phyloP scores from a whole-genome alignment of 306 rosid genomes.

The Ammopiptanthus mongolicus region DNA sequence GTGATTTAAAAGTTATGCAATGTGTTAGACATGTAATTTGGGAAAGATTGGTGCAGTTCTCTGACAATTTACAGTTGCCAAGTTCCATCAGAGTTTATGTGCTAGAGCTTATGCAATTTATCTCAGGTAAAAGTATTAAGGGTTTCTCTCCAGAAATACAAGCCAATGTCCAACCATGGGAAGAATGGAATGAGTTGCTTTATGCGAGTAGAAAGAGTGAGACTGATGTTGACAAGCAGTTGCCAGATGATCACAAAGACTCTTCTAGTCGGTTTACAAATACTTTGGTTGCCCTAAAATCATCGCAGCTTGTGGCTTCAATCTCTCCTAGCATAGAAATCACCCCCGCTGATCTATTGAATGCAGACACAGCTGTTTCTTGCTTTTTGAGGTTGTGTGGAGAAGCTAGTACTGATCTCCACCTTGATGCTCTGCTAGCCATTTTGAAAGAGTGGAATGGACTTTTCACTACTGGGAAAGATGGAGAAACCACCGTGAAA shows the following conservation, averaged over 20 bases:
- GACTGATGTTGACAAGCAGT: conserved; percentile 39
- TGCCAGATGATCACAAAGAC: conserved; percentile 54
- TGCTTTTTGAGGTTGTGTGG: conserved; percentile 71
- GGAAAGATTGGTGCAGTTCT: conserved; percentile 84
- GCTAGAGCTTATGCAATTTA: conserved; percentile 89
- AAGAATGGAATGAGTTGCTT: conserved; percentile 80
- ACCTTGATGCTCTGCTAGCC: conserved; percentile 58
- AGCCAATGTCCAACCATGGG: conserved; percentile 73
- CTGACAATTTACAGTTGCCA: conserved; percentile 76
- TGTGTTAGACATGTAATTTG: conserved; percentile 72
- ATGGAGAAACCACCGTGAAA: conserved; percentile 45
- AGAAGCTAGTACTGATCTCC: conserved; percentile 53
- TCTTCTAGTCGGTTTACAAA: conserved; percentile 74
- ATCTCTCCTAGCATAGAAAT: conserved; percentile 78
- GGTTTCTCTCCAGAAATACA: conserved; percentile 71
- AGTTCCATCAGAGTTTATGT: conserved; percentile 78
- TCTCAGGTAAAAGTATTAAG: conserved; percentile 63
- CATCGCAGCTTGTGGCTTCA: conserved; percentile 72
- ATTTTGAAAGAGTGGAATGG: conserved; percentile 94
- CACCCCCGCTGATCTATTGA: conserved; percentile 58
- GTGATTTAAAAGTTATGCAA: conserved; percentile 62
- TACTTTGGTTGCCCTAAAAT: conserved; percentile 88
- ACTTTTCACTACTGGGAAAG: conserved; percentile 45
- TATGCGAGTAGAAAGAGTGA: conserved; percentile 39
- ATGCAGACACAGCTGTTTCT: conserved; percentile 60